Conservation (phyloP, 1,284 basidiomycete species). For the Albatrellus sp. region DNA sequence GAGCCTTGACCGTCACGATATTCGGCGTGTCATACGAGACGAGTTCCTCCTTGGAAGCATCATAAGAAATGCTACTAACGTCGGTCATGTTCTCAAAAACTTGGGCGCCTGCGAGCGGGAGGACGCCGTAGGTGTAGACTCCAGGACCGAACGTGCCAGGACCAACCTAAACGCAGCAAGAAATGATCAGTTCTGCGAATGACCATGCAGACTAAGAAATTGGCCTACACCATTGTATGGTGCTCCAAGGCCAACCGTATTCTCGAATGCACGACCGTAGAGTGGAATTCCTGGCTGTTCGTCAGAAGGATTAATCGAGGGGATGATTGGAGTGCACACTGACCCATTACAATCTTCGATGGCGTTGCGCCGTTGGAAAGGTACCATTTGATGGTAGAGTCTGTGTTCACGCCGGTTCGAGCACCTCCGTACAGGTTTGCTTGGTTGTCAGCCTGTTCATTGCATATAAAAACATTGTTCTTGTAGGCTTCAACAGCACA, state of each 20-base stretch:
- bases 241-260: slow-evolving; percentile 64
- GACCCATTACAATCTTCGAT: slow-evolving; percentile 71
- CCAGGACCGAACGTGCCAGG: slow-evolving; percentile 61
- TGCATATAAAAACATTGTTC: background rate
- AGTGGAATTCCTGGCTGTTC: slow-evolving; percentile 54
- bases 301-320: background rate
- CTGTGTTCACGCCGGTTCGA: slow-evolving; percentile 54
- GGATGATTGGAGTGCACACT: slow-evolving; percentile 10
- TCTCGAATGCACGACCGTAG: slow-evolving; percentile 77
- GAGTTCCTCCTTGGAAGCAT: slow-evolving; percentile 45
- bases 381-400: slow-evolving; percentile 62
- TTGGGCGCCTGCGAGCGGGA: slow-evolving; percentile 47
- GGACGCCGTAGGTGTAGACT: slow-evolving; percentile 64
- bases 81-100: slow-evolving; percentile 64
- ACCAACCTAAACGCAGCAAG: slow-evolving; percentile 41
- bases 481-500: slow-evolving; percentile 3
- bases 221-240: slow-evolving; percentile 55
- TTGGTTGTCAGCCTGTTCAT: slow-evolving; percentile 54
- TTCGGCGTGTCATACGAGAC: slow-evolving; percentile 78
- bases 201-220: background rate
- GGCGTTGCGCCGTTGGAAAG: slow-evolving; percentile 53
- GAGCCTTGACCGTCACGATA: slow-evolving; percentile 62
- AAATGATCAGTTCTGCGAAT: background rate
- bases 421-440: slow-evolving; percentile 68
- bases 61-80: slow-evolving; percentile 73